phyloP scores from a whole-genome alignment of 345 rosid genomes.

The Moricandia moricandioides region DNA sequence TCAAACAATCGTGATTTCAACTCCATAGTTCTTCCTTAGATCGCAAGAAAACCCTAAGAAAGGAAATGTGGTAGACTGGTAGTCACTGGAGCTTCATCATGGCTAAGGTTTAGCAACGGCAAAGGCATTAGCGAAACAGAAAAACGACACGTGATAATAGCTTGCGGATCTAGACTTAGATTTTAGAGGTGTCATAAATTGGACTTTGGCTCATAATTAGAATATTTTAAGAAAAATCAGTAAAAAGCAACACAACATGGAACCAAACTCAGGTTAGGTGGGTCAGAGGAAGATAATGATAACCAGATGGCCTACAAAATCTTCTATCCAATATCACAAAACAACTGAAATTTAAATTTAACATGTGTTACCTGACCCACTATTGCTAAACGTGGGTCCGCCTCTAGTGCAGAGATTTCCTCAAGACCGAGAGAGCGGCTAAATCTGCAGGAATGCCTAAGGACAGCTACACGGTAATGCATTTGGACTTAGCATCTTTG shows the following conservation, averaged over 20 bases:
- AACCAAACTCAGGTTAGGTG: too few relatives aligned
- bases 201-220: too few relatives aligned
- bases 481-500: slow-evolving; percentile 85
- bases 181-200: too few relatives aligned
- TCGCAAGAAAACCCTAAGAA: slow-evolving; percentile 73
- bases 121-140: slow-evolving; percentile 81
- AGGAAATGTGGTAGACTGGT: slow-evolving; percentile 71
- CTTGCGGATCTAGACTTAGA: too few relatives aligned
- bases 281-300: too few relatives aligned
- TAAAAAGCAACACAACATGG: too few relatives aligned
- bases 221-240: too few relatives aligned
- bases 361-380: too few relatives aligned
- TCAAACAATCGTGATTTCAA: slow-evolving; percentile 53
- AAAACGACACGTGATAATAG: slow-evolving; percentile 87
- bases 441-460: slow-evolving; percentile 56
- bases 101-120: slow-evolving; percentile 83
- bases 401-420: slow-evolving; percentile 53
- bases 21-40: slow-evolving; percentile 51
- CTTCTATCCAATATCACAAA: too few relatives aligned
- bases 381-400: too few relatives aligned
- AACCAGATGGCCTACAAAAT: too few relatives aligned
- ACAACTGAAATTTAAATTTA: too few relatives aligned
- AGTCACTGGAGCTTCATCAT: slow-evolving; percentile 84
- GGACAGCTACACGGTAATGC: slow-evolving; percentile 82
- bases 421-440: slow-evolving; percentile 36